These are phyloP conservation scores for Pseudocercospora pini-densiflorae DNA, from an alignment of 2,329 filamentous ascomycete species.

Conservation along the genomic window DNA sequence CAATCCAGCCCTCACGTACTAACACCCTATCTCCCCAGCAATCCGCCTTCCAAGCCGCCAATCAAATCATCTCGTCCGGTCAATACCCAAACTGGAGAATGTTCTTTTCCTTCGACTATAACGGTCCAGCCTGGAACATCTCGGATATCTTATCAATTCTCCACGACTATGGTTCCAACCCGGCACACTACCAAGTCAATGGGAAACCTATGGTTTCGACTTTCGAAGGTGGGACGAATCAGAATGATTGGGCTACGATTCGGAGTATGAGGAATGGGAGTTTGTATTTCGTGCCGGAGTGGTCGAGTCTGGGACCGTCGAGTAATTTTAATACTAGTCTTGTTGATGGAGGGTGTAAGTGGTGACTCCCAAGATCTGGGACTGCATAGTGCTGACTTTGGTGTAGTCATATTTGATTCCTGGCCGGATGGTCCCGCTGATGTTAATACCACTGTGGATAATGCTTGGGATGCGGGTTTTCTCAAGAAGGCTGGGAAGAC, in stretches of 20 bases:
- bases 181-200: constrained; percentile 56
- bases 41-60: constrained; percentile 49
- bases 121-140: constrained; percentile 30
- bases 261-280: constrained; percentile 46
- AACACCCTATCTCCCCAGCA: constrained; percentile 14
- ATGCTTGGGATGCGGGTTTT: constrained; percentile 42
- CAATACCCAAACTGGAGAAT: constrained; percentile 52
- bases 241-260: constrained; percentile 12
- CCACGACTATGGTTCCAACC: constrained; percentile 48
- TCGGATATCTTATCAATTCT: constrained; percentile 51
- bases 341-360: too few species aligned
- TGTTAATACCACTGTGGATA: constrained; percentile 51
- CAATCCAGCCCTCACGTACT: not conserved
- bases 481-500: constrained; percentile 46
- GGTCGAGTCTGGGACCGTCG: constrained; percentile 27
- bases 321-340: too few species aligned
- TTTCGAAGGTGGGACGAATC: constrained; percentile 46
- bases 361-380: too few species aligned
- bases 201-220: constrained; percentile 59
- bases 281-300: constrained; percentile 54
- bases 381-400: too few species aligned
- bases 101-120: constrained; percentile 62
- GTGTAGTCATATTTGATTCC: constrained; percentile 45
- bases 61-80: constrained; percentile 5
- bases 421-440: constrained; percentile 57